Conservation (phyloP, 331 rosid genomes). For the Saraca asoca region DNA sequence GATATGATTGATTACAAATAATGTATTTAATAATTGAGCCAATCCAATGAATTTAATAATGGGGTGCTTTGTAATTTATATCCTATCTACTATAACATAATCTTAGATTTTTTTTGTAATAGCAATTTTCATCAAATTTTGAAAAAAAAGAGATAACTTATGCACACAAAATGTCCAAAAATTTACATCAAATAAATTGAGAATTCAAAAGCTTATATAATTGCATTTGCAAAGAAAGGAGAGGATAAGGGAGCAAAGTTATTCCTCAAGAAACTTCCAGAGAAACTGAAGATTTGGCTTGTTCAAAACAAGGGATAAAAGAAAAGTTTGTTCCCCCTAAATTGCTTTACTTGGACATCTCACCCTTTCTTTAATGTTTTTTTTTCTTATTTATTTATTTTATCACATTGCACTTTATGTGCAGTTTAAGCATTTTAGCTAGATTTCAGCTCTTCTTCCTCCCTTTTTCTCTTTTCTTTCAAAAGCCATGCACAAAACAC, state of each 20-base stretch:
- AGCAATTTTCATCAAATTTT: neutral
- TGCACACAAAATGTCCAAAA: too few relatives aligned
- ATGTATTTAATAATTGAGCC: too few relatives aligned
- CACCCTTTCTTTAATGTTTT: constrained; percentile 29
- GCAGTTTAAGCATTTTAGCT: constrained; percentile 43
- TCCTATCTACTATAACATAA: constrained; percentile 9
- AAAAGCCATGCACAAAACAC: constrained; percentile 35
- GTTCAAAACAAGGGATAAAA: constrained; percentile 46
- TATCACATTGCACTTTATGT: constrained; percentile 52
- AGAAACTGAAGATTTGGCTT: constrained; percentile 38
- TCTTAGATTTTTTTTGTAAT: constrained; percentile 9
- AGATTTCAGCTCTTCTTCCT: constrained; percentile 2
- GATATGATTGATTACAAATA: too few relatives aligned
- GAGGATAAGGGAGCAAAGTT: constrained; percentile 36
- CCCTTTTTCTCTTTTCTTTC: constrained; percentile 29
- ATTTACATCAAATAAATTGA: too few relatives aligned
- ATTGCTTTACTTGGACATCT: constrained; percentile 52
- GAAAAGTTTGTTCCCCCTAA: constrained; percentile 38
- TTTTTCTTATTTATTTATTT: constrained; percentile 12
- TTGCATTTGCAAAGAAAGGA: constrained; percentile 36
- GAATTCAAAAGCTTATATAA: neutral
- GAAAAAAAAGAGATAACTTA: too few relatives aligned
- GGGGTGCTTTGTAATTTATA: constrained; percentile 20
- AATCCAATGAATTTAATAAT: too few relatives aligned
- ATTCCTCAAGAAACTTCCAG: constrained; percentile 37